Evolutionary conservation across 208 protist genomes (phyloP), one percentile per base, ranked within the genome.

Genomic region (Leishmania martiniquensis): DNA sequence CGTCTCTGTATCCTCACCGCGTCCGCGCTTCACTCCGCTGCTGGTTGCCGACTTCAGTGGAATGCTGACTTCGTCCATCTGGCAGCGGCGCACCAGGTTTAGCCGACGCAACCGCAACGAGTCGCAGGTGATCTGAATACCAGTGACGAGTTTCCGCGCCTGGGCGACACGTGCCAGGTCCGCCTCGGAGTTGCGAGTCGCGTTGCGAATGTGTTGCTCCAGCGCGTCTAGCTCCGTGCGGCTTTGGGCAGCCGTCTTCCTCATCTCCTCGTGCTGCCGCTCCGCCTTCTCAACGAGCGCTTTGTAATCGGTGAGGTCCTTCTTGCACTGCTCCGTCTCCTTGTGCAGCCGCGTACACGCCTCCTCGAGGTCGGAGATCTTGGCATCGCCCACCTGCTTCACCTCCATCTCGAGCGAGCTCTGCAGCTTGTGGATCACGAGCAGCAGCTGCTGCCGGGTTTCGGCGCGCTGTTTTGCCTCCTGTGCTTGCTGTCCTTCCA

Each of bases 1-100:
- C 34, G 34, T 29, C 74, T 60, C 74, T 4, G 70, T 73, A 49
- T 86, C 87, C 54, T 73, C 85, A 4, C 52, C 65, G 17, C 88
- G 85, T 32, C 45, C 39, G 59, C 87, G 91, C 75, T 95, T 96
- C 42, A 72, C 77, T 51, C 89, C 88, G 29, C 72, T 49, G 42
- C 82, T 78, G n/a, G 76, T 60, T n/a, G 54, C 77, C 37, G 78
- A 74, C 75, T 82, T 90, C 52, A 97, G 75, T 22, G 89, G 91
- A 1, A 99, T 68, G 9, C 84, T 81, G 22, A 96, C 90, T 72
- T 96, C 94, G 57, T 98, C 91, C 85, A 98, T 95, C 67, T 96
- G 87, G 76, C 92, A 96, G 3, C 91, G 90, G 17, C 88, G 89
- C 42, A 98, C 87, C 51, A 97, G 65, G 62, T 86, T 88, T 42